Evolutionary conservation across 768 basidiomycete genomes (phyloP), one percentile per base, ranked within the genome.

Genomic region (Multifurca ochricompacta): DNA sequence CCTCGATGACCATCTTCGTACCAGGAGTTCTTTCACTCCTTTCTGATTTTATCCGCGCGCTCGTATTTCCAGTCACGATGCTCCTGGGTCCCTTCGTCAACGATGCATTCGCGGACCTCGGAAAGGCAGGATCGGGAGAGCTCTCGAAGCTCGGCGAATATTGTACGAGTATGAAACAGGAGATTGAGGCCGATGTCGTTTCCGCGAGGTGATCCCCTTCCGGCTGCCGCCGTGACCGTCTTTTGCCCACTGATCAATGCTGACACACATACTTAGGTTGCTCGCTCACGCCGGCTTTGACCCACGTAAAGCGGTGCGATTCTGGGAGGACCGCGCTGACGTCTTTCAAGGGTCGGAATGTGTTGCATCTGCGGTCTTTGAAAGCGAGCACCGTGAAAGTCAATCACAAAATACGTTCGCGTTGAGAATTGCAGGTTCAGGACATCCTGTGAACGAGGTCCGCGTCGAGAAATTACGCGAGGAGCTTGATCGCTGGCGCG

Each of bases 11-110:
- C 4, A 81, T 97, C 59, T 79, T 95, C 41, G 74, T 91, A 35
- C 93, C 93, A 0, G 85, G 84, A 27, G 73, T 88, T 13, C 68
- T 91, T 40, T 87, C 88, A 1, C 83, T 97, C 59, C 60, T 79
- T 13, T 74, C 87, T 18, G 93, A 97, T 66, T 63, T 92, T 19
- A 64, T 86, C 21, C 77, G 93, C 37, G 83, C 91, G 2, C 65
- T 92, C 30, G 69, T 93, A 13, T 97, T 93, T 68, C 93, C 93
- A 0, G 64, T 93, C 45, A 96, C 91, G 4, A 91, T 89, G 85
- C 64, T 93, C 8, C 82, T 97, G 52, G 94, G 95, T 0, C 95
- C 95, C 1, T 96, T 97, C 66, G 82, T 97, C 54, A 94, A 95
- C 64, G 95, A 99, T 62, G 93, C 91, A 3, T 78, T 98, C 23